These are phyloP conservation scores for Candida alai DNA, from an alignment of 805 yeast genomes.

Conservation along the genomic window DNA sequence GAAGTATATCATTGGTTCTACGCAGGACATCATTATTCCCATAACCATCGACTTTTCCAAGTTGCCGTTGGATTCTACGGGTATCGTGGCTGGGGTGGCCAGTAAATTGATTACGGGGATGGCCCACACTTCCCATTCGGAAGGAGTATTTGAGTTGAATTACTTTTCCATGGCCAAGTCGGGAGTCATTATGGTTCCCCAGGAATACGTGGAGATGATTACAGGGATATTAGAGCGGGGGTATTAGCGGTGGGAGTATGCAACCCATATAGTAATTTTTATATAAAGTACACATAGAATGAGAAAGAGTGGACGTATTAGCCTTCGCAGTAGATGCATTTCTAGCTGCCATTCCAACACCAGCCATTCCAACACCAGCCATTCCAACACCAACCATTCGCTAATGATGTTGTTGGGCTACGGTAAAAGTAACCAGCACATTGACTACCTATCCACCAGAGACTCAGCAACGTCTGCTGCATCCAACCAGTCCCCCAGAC, in stretches of 20 bases:
- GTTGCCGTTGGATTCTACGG: slow-evolving; percentile 57
- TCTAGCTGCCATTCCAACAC: too few relatives aligned
- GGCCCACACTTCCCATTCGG: slow-evolving; percentile 14
- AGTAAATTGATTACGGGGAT: slow-evolving; percentile 38
- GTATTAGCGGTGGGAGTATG: too few relatives aligned
- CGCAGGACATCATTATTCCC: slow-evolving; percentile 55
- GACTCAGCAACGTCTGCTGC: too few relatives aligned
- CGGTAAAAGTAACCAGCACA: too few relatives aligned
- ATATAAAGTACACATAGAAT: not conserved
- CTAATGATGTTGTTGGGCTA: too few relatives aligned
- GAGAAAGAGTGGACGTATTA: not conserved
- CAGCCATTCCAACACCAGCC: too few relatives aligned
- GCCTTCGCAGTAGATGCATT: not conserved
- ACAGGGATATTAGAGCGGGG: slow-evolving; percentile 9
- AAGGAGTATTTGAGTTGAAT: slow-evolving; percentile 44
- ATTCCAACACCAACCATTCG: too few relatives aligned
- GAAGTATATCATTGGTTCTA: slow-evolving; percentile 49
- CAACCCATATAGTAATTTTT: slow-evolving; percentile 2
- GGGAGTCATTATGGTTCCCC: slow-evolving; percentile 57
- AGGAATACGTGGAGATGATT: slow-evolving; percentile 40
- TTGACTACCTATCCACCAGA: too few relatives aligned
- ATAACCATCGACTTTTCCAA: slow-evolving; percentile 49
- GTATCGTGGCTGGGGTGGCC: slow-evolving; percentile 66
- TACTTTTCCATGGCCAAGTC: slow-evolving; percentile 59
- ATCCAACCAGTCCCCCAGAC: too few relatives aligned